Percentiles rank a stretch among this genome's conserved stretches.
Conservation (phyloP, 2,329 filamentous ascomycete species). For the Pseudogymnoascus sp. region DNA sequence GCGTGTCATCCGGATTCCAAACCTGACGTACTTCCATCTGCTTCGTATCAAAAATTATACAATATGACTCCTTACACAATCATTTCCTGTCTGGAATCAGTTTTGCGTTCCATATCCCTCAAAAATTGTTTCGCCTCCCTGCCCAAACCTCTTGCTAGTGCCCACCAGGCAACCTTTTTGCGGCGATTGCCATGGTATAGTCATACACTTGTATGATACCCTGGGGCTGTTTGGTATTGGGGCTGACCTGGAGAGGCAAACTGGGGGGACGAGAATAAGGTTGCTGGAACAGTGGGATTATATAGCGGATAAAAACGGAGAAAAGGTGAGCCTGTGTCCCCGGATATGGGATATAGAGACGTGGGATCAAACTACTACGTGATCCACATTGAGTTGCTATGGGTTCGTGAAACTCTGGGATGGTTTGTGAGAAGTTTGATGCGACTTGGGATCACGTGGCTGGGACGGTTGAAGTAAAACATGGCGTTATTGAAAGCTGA, state of each 20-base stretch:
- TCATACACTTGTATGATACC: neutral
- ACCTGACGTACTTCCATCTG: neutral
- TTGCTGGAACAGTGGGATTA: neutral
- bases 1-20: neutral
- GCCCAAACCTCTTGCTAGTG: neutral
- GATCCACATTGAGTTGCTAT: neutral
- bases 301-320: neutral
- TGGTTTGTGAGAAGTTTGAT: conserved; percentile 6
- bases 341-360: neutral
- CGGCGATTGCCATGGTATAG: neutral
- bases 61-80: conserved; percentile 2
- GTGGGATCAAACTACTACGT: neutral
- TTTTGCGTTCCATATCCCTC: neutral
- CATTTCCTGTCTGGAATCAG: neutral
- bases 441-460: neutral
- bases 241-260: neutral
- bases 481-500: neutral
- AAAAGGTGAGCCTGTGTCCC: neutral
- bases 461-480: neutral
- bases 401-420: conserved; percentile 3
- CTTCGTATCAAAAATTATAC: neutral
- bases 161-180: neutral
- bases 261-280: neutral
- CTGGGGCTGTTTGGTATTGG: neutral
- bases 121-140: neutral